A percentile compares a stretch with the other conserved stretches of the same genome.
Evolutionary conservation across 208 protist species (phyloP).

Genomic region (Lotmaria passim): DNA sequence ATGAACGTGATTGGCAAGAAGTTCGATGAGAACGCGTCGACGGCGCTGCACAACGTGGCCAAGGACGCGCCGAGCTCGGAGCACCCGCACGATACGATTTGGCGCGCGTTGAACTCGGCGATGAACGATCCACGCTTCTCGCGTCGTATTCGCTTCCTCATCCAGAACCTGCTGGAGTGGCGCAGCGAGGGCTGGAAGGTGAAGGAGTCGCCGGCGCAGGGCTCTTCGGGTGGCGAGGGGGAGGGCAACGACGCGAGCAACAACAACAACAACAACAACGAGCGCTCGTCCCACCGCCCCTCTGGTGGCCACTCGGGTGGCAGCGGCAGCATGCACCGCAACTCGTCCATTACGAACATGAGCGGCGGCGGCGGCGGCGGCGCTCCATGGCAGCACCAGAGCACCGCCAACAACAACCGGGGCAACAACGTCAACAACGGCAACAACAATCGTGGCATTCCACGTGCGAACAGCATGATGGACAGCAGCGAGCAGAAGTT

Average conservation of each 20-base stretch:
- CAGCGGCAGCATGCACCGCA: slow-evolving; percentile 29
- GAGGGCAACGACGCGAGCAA: slow-evolving; percentile 26
- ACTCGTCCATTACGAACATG: slow-evolving; percentile 29
- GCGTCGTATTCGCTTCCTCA: slow-evolving; percentile 80
- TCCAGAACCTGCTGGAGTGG: slow-evolving; percentile 86
- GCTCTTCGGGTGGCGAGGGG: slow-evolving; percentile 36
- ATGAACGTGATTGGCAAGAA: slow-evolving; percentile 83
- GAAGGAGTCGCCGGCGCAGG: slow-evolving; percentile 40
- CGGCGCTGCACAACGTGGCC: slow-evolving; percentile 24
- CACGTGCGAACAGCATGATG: slow-evolving; percentile 32
- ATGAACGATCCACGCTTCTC: slow-evolving; percentile 65
- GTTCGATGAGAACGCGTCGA: slow-evolving; percentile 63
- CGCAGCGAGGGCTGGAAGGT: slow-evolving; percentile 70
- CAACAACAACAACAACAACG: slow-evolving; percentile 14
- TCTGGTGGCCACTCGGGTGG: slow-evolving; percentile 23
- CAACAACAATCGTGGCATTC: slow-evolving; percentile 40
- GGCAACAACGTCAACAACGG: slow-evolving; percentile 24
- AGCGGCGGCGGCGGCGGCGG: slow-evolving; percentile 23
- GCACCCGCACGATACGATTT: slow-evolving; percentile 47
- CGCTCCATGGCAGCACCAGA: slow-evolving; percentile 30
- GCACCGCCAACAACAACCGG: slow-evolving; percentile 22
- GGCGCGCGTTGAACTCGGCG: slow-evolving; percentile 55
- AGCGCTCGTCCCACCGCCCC: slow-evolving; percentile 18
- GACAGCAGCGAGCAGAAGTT: slow-evolving; percentile 36
- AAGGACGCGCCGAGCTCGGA: slow-evolving; percentile 21